These are phyloP conservation scores for Microsporum canis DNA, from an alignment of 2,329 filamentous ascomycete species.

Conservation along the genomic window DNA sequence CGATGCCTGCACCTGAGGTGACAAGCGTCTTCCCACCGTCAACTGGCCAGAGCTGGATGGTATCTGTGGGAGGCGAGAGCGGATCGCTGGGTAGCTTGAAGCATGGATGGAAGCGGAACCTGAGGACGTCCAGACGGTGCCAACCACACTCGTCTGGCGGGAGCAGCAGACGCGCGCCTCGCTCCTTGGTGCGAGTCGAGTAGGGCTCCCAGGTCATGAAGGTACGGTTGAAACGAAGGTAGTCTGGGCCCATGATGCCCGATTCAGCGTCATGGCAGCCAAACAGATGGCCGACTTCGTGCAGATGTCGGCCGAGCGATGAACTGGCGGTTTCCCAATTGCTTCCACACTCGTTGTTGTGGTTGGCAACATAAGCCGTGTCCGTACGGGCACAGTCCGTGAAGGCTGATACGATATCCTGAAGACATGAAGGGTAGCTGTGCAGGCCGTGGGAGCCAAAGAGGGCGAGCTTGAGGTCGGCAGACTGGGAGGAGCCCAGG, in stretches of 20 bases:
- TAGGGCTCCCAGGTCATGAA: constrained; percentile 75
- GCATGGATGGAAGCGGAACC: constrained; percentile 81
- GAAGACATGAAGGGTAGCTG: constrained; percentile 77
- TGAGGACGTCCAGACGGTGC: constrained; percentile 80
- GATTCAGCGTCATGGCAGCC: constrained; percentile 81
- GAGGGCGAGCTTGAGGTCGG: constrained; percentile 69
- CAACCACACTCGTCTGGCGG: constrained; percentile 77
- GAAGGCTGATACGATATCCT: constrained; percentile 82
- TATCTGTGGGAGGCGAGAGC: constrained; percentile 42
- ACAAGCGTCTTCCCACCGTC: constrained; percentile 66
- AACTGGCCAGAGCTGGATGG: constrained; percentile 75
- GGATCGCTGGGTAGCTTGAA: constrained; percentile 74
- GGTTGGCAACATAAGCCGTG: constrained; percentile 57
- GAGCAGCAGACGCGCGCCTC: constrained; percentile 59
- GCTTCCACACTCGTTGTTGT: constrained; percentile 75
- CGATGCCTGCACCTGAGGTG: constrained; percentile 68
- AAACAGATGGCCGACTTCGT: constrained; percentile 81
- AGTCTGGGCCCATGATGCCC: constrained; percentile 88
- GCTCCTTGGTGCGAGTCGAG: constrained; percentile 74
- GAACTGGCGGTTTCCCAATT: constrained; percentile 94
- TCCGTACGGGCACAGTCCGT: constrained; percentile 85
- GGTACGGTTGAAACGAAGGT: constrained; percentile 69
- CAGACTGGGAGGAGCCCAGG: constrained; percentile 57
- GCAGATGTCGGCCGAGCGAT: constrained; percentile 83
- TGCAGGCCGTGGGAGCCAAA: constrained; percentile 89